Percentiles rank a stretch among this genome's conserved stretches.
These are phyloP conservation scores for Aspergillus fumigatiaffinis DNA, from an alignment of 2,329 filamentous ascomycete genomes.

Conservation along the genomic window DNA sequence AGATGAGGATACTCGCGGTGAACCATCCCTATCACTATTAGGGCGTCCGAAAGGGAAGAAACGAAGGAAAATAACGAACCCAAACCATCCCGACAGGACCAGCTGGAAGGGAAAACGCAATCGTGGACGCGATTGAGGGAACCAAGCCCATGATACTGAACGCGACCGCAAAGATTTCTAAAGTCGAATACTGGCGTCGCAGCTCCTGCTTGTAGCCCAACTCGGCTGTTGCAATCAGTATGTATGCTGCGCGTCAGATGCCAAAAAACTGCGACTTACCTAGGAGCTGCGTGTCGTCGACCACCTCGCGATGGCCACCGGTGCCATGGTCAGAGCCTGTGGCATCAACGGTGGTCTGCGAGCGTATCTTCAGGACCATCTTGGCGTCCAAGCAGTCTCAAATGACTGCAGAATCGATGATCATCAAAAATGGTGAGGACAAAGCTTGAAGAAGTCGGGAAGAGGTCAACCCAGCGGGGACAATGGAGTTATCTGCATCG, in stretches of 20 bases:
- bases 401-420: background rate
- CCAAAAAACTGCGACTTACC: conserved; percentile 12
- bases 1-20: conserved; percentile 54
- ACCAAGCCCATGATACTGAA: conserved; percentile 60
- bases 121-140: conserved; percentile 57
- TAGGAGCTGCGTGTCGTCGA: conserved; percentile 21
- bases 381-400: background rate
- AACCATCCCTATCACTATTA: conserved; percentile 49
- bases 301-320: conserved; percentile 11
- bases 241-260: background rate
- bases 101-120: conserved; percentile 56
- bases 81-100: conserved; percentile 61
- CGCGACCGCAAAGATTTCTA: conserved; percentile 60
- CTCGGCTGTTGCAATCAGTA: conserved; percentile 18
- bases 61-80: conserved; percentile 34
- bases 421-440: background rate
- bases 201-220: conserved; percentile 58
- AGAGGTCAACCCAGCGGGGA: background rate
- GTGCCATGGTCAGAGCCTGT: conserved; percentile 9
- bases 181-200: conserved; percentile 57
- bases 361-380: background rate
- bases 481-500: background rate
- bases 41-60: no score
- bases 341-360: conserved; percentile 5
- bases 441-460: background rate